These are phyloP conservation scores for Tetradesmus lagerheimii DNA, from an alignment of 139 green algal genomes.

Conservation along the genomic window DNA sequence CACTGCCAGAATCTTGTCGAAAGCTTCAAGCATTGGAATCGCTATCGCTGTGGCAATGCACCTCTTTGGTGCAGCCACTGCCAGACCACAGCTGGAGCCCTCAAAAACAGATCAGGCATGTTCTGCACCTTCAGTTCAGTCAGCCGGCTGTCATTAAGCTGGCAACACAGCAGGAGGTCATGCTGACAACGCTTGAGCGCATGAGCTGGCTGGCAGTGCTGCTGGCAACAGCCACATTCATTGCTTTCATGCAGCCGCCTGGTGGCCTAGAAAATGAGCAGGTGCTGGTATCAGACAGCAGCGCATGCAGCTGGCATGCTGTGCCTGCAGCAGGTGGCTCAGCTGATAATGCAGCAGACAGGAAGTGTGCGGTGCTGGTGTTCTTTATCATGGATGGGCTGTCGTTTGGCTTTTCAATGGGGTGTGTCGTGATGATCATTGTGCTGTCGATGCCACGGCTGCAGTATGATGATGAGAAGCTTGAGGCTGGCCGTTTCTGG, in stretches of 20 bases:
- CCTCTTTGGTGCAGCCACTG: background rate
- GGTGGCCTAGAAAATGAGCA: background rate
- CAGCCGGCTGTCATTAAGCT: background rate
- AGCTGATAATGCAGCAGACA: background rate
- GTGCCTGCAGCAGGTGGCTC: background rate
- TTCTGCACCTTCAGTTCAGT: background rate
- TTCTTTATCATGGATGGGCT: constrained; percentile 34
- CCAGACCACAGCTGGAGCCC: background rate
- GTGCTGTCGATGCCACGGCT: constrained; percentile 31
- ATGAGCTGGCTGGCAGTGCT: constrained; percentile 38
- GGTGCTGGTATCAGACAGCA: background rate
- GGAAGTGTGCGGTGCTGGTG: constrained; percentile 15
- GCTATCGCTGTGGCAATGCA: background rate
- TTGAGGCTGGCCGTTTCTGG: constrained; percentile 27
- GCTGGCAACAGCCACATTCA: constrained; percentile 36
- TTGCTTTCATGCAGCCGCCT: constrained; percentile 38
- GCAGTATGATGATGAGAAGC: background rate
- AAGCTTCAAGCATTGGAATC: background rate
- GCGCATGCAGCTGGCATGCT: background rate
- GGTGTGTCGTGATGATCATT: constrained; percentile 26
- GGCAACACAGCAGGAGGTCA: constrained; percentile 23
- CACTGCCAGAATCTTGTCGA: background rate
- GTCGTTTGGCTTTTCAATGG: constrained; percentile 22
- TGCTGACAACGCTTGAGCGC: constrained; percentile 46
- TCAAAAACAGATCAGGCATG: background rate